These are phyloP conservation scores for Globisporangium sylvaticum DNA, from an alignment of 352 stramenopile species.

Conservation along the genomic window DNA sequence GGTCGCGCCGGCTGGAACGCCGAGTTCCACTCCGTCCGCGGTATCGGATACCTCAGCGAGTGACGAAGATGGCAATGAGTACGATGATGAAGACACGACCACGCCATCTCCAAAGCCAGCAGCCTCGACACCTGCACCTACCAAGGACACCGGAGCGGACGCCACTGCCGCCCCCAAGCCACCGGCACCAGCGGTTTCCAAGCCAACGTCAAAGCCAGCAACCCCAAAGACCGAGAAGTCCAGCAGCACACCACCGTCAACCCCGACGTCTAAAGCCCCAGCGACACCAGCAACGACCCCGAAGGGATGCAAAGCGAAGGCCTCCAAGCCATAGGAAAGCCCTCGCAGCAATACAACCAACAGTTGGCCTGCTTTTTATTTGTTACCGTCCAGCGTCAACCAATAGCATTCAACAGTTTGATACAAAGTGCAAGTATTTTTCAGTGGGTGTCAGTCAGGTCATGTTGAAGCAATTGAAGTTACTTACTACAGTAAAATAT, in stretches of 20 bases:
- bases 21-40: neutral
- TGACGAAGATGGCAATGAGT: neutral
- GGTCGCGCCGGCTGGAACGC: neutral
- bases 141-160: neutral
- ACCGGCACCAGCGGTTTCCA: neutral
- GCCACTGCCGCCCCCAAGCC: neutral
- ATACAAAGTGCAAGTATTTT: neutral
- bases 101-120: neutral
- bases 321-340: neutral
- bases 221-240: slow-evolving; percentile 1
- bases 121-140: neutral
- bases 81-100: neutral
- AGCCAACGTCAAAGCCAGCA: neutral
- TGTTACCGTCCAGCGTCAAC: neutral
- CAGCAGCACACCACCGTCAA: neutral
- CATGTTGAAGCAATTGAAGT: neutral
- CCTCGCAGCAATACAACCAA: neutral
- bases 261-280: neutral
- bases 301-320: slow-evolving; percentile 1
- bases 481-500: neutral
- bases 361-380: neutral
- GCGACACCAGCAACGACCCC: neutral
- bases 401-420: no score
- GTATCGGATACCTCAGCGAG: neutral
- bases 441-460: neutral